Base-by-base conservation (phyloP, 202 grass and related monocot genomes). In the Saccharum hybrid region DNA sequence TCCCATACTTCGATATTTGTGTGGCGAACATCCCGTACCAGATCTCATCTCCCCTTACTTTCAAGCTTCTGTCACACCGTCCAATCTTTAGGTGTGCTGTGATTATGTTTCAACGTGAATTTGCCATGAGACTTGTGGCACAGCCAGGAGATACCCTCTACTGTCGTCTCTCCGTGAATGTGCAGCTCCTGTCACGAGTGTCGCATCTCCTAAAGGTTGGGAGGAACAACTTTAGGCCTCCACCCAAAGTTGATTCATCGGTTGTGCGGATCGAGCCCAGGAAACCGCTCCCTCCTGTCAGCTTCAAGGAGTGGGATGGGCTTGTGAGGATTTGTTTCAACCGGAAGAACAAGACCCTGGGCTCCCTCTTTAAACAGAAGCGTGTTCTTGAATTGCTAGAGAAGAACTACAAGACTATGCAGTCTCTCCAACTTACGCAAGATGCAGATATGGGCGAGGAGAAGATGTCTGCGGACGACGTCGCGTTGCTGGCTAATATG, bases 51-150 rank as follows among this genome's bases (percentile, higher is more conserved):
- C 91, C 89, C 10, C 89, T 98, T 28, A 98, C 89, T 2, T 94
- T 98, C 83, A 98, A 95, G 89, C 85, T 98, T 56, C 75, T 98
- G 36, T 85, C 91, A 1, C 96, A 98, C 68, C 86, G 91, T 23
- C 96, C 96, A 6, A 66, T 82, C 39, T 98, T 95, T 45, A 87
- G 91, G 66, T 98, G 96, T 79, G 93, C 93, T 26, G 93, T 98
- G 70, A 98, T 98, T 63, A 98, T 98, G 96, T 96, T 82, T 77
- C 96, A 98, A 65, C 89, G 83, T 54, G 96, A 98, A 71, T 95
- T 98, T 78, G 91, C 92, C 21, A 95, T 93, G 92, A 91, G 96
- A 76, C 85, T 98, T 48, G 93, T 95, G 15, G 96, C 96, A 22
- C 90, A 90, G 10, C 89, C 96, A 3, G 95, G 96, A 38, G 96